Evolutionary conservation across 352 stramenopile genomes (phyloP).

Genomic region (Phytophthora constricta): DNA sequence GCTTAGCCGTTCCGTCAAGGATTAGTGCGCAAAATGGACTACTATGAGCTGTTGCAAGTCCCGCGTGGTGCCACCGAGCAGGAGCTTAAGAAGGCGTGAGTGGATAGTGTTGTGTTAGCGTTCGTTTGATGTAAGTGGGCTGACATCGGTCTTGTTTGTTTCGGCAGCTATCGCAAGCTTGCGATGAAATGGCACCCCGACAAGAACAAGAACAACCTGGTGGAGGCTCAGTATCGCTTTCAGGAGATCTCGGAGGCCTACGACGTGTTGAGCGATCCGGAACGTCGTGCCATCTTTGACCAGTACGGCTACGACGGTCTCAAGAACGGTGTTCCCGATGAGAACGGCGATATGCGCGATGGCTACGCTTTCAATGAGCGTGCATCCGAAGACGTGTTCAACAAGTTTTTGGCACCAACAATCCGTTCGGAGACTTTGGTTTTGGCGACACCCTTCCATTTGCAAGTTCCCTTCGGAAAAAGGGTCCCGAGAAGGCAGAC

Average conservation of each 20-base stretch:
- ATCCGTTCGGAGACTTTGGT: conserved; percentile 92
- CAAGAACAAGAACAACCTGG: conserved; percentile 92
- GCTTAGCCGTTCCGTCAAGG: not conserved
- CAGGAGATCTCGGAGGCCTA: conserved; percentile 96
- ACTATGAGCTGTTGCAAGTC: conserved; percentile 93
- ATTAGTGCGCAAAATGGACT: conserved; percentile 62
- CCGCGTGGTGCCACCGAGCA: conserved; percentile 74
- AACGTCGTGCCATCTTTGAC: conserved; percentile 94
- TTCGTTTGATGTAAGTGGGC: not conserved
- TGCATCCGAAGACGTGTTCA: conserved; percentile 92
- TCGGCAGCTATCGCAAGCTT: conserved; percentile 89
- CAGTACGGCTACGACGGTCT: conserved; percentile 95
- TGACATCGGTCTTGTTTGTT: conserved; percentile 3
- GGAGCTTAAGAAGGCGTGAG: conserved; percentile 94
- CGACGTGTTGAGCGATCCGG: conserved; percentile 92
- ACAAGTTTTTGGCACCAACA: conserved; percentile 93
- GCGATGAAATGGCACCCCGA: conserved; percentile 96
- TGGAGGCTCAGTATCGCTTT: conserved; percentile 92
- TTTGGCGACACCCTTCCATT: conserved; percentile 90
- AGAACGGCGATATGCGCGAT: conserved; percentile 75
- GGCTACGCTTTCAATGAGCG: conserved; percentile 92
- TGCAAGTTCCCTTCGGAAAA: conserved; percentile 79
- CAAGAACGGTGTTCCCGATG: conserved; percentile 88
- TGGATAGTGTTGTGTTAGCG: conserved; percentile 1
- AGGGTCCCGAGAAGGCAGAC: conserved; percentile 67